These are phyloP conservation scores for Ophiocordyceps camponoti-saundersi DNA, from an alignment of 2,329 filamentous ascomycete genomes.

Conservation along the genomic window DNA sequence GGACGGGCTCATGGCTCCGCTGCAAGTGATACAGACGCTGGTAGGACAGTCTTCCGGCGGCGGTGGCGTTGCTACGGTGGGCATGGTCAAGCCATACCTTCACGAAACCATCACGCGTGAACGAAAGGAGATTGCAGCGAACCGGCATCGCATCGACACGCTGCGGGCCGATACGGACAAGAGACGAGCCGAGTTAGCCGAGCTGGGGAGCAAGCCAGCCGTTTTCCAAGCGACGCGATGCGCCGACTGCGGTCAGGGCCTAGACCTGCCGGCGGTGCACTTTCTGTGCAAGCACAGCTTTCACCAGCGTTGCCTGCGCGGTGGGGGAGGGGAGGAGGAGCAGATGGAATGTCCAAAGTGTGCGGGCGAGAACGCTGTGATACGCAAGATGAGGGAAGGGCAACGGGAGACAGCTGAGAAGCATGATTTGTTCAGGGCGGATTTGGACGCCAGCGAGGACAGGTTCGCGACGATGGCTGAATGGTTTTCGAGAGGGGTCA, in stretches of 20 bases:
- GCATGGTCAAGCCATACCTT: constrained; percentile 88
- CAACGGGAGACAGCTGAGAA: constrained; percentile 76
- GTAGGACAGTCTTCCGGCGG: constrained; percentile 34
- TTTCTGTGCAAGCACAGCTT: constrained; percentile 97
- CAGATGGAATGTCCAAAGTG: constrained; percentile 78
- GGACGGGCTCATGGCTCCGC: constrained; percentile 81
- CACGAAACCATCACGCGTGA: constrained; percentile 78
- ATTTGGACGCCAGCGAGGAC: constrained; percentile 61
- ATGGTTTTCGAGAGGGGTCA: constrained; percentile 89
- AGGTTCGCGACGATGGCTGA: constrained; percentile 82
- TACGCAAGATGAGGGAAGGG: constrained; percentile 68
- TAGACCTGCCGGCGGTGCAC: constrained; percentile 83
- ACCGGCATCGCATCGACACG: constrained; percentile 64
- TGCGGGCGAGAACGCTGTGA: constrained; percentile 67
- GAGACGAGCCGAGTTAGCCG: constrained; percentile 62
- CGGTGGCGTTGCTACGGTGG: constrained; percentile 73
- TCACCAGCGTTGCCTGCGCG: constrained; percentile 69
- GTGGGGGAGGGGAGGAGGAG: constrained; percentile 34
- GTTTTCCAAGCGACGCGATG: constrained; percentile 88
- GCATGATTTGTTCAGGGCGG: constrained; percentile 78
- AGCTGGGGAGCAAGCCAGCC: constrained; percentile 61
- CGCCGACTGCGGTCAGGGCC: constrained; percentile 56
- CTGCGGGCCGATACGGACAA: constrained; percentile 71
- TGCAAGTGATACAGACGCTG: constrained; percentile 91
- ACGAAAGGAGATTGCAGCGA: constrained; percentile 64